phyloP scores from a whole-genome alignment of 1,139 yeast genomes.

The Hanseniaspora gamundiae region DNA sequence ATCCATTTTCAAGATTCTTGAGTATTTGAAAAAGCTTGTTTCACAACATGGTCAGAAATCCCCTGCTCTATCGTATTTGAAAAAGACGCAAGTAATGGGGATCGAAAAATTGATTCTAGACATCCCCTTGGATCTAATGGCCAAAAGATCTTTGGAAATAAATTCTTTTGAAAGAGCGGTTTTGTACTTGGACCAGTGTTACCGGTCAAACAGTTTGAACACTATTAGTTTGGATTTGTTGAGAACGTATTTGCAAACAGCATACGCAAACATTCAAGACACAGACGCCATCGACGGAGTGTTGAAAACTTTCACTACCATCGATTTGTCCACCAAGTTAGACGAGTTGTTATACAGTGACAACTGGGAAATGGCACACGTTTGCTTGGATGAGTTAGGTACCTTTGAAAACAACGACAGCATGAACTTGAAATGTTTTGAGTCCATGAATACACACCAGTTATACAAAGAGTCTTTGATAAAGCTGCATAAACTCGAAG shows the following conservation, averaged over 20 bases:
- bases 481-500: slow-evolving; percentile 27
- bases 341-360: slow-evolving; percentile 75
- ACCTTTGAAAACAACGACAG: slow-evolving; percentile 23
- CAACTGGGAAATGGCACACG: slow-evolving; percentile 80
- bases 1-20: slow-evolving; percentile 65
- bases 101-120: slow-evolving; percentile 36
- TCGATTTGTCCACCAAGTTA: slow-evolving; percentile 58
- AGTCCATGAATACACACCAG: slow-evolving; percentile 47
- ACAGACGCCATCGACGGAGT: slow-evolving; percentile 86
- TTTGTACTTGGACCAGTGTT: slow-evolving; percentile 73
- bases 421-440: slow-evolving; percentile 27
- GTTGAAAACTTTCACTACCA: slow-evolving; percentile 58
- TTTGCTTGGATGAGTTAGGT: slow-evolving; percentile 65
- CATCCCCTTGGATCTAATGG: slow-evolving; percentile 62
- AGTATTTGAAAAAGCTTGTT: slow-evolving; percentile 75
- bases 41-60: slow-evolving; percentile 25
- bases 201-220: slow-evolving; percentile 30
- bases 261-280: slow-evolving; percentile 82
- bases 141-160: slow-evolving; percentile 69
- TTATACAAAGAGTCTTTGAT: slow-evolving; percentile 38
- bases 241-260: slow-evolving; percentile 49
- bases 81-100: slow-evolving; percentile 25
- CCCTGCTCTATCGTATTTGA: slow-evolving; percentile 8
- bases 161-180: slow-evolving; percentile 82
- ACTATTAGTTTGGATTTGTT: slow-evolving; percentile 31